Evolutionary conservation across 768 basidiomycete species (phyloP).

Genomic region (Panus rudis): DNA sequence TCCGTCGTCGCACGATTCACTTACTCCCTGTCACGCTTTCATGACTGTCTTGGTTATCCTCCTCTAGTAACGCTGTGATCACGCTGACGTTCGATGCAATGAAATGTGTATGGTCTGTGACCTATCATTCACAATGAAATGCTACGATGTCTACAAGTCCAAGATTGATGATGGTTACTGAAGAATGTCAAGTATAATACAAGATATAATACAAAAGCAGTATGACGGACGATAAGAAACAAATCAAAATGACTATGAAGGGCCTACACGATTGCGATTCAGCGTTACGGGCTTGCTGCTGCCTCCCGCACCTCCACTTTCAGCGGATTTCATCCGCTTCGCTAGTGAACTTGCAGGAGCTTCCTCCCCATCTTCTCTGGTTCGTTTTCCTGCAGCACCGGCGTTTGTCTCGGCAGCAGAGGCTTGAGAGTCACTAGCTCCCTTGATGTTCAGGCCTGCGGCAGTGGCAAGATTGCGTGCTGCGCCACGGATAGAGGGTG

Average conservation of each 20-base stretch:
- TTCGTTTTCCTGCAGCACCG: conserved; percentile 59
- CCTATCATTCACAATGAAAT: no score
- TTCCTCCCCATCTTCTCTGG: conserved; percentile 46
- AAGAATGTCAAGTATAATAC: no score
- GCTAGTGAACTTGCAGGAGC: conserved; percentile 51
- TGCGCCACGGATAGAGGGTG: conserved; percentile 22
- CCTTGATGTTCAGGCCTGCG: conserved; percentile 5
- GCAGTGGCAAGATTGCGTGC: neutral
- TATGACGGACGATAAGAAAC: conserved; percentile 2
- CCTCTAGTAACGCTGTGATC: neutral
- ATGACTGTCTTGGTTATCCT: neutral
- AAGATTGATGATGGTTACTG: no score
- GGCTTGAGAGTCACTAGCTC: conserved; percentile 27
- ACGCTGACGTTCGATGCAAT: neutral
- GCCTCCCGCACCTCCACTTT: conserved; percentile 16
- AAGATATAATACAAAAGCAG: neutral
- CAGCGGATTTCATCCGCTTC: conserved; percentile 60
- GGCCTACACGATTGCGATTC: conserved; percentile 18
- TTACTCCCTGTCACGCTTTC: neutral
- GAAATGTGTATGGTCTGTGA: no score
- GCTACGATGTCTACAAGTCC: no score
- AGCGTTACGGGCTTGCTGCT: conserved; percentile 23
- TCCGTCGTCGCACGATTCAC: neutral
- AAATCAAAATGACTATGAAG: conserved; percentile 13
- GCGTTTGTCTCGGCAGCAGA: conserved; percentile 41